These are phyloP conservation scores for Ogataea philodendri DNA, from an alignment of 805 yeast genomes.

Conservation along the genomic window DNA sequence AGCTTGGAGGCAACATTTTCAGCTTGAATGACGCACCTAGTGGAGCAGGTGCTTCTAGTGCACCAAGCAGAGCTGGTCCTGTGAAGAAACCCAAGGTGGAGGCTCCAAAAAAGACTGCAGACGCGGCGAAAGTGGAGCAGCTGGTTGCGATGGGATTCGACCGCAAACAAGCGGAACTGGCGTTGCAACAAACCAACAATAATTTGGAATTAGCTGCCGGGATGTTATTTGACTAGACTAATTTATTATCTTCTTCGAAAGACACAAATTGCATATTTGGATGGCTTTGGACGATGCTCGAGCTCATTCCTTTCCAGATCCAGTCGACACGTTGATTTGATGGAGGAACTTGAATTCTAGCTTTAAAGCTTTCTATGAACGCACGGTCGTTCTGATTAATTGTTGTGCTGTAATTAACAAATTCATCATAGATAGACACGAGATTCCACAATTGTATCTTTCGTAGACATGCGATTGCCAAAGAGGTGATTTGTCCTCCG, in stretches of 20 bases:
- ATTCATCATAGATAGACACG: slow-evolving; percentile 84
- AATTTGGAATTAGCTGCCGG: slow-evolving; percentile 88
- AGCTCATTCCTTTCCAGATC: slow-evolving; percentile 66
- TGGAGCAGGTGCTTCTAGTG: too few species aligned
- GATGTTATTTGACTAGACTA: slow-evolving; percentile 46
- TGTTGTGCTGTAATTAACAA: slow-evolving; percentile 69
- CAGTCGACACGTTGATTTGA: slow-evolving; percentile 47
- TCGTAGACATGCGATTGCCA: slow-evolving; percentile 82
- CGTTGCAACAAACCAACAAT: slow-evolving; percentile 66
- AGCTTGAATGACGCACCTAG: slow-evolving; percentile 12
- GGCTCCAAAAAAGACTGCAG: slow-evolving; percentile 24
- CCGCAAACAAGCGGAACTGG: slow-evolving; percentile 58
- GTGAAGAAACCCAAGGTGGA: slow-evolving; percentile 26
- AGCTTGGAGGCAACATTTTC: slow-evolving; percentile 38
- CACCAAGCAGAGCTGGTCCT: too few species aligned
- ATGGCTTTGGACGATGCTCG: slow-evolving; percentile 55
- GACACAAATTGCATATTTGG: slow-evolving; percentile 42
- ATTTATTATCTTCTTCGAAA: slow-evolving; percentile 19
- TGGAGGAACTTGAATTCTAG: slow-evolving; percentile 54
- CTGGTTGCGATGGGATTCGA: slow-evolving; percentile 72
- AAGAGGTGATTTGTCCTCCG: slow-evolving; percentile 83
- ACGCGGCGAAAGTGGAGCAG: slow-evolving; percentile 36
- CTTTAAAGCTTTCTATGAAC: slow-evolving; percentile 78
- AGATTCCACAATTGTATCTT: slow-evolving; percentile 85
- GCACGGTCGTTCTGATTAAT: slow-evolving; percentile 78